Evolutionary conservation across 2,329 filamentous ascomycete genomes (phyloP).

Genomic region (Phyllosticta citribraziliensis): DNA sequence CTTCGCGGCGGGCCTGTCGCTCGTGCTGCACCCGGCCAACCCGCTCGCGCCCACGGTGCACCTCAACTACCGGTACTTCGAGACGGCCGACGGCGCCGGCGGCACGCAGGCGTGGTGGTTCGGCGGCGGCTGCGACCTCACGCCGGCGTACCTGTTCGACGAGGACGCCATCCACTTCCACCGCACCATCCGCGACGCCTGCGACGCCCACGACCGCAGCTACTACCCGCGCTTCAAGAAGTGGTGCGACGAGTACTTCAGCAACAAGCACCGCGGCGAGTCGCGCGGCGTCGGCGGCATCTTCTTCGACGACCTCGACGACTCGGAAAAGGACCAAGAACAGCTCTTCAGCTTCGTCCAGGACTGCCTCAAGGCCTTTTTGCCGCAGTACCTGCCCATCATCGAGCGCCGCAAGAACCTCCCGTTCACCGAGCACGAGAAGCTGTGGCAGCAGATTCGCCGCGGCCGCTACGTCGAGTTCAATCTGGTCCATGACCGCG

Average conservation of each 20-base stretch:
- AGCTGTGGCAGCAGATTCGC: constrained; percentile 92
- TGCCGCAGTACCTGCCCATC: constrained; percentile 86
- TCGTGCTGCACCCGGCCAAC: constrained; percentile 89
- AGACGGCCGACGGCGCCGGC: constrained; percentile 79
- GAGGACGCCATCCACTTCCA: constrained; percentile 98
- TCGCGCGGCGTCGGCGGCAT: constrained; percentile 85
- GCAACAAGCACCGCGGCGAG: constrained; percentile 83
- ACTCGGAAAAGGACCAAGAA: constrained; percentile 74
- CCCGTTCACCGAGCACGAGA: constrained; percentile 76
- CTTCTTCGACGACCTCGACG: constrained; percentile 97
- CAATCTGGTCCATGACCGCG: constrained; percentile 92
- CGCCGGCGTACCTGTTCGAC: constrained; percentile 87
- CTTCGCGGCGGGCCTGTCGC: constrained; percentile 86
- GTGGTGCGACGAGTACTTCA: constrained; percentile 98
- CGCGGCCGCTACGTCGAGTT: constrained; percentile 97
- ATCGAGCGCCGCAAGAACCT: constrained; percentile 82
- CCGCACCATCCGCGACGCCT: constrained; percentile 80
- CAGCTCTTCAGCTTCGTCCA: constrained; percentile 84
- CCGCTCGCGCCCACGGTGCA: constrained; percentile 97
- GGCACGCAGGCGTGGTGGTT: constrained; percentile 93
- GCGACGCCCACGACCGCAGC: constrained; percentile 81
- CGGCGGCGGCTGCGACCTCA: constrained; percentile 88
- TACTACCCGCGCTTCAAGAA: constrained; percentile 95
- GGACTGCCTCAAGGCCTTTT: constrained; percentile 74
- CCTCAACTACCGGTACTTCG: constrained; percentile 97